Evolutionary conservation across 495 filamentous ascomycete genomes (phyloP), one percentile per base, ranked within the genome.

Genomic region (Lasiosphaeria miniovina): DNA sequence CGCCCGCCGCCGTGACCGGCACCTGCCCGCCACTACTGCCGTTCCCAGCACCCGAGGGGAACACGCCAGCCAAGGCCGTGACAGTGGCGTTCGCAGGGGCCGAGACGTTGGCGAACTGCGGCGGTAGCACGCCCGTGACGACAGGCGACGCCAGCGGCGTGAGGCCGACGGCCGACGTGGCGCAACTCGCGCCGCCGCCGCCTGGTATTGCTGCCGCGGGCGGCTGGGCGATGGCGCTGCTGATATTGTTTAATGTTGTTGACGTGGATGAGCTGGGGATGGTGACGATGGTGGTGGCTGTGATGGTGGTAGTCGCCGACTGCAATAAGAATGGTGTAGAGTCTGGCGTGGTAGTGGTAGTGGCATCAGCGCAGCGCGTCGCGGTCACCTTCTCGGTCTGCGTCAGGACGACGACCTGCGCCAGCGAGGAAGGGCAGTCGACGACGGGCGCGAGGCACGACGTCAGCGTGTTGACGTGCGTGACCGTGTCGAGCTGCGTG

Each of bases 341-440:
- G 1, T 8, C 38, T 41, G 38, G 7, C 8, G 38, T 41, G 8
- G 24, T 4, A 7, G 2, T n/a, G 8, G 9, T 49, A n/a, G 46
- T 12, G 46, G 15, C 46, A 32, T 14, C 54, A 8, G 68, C 58
- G 45, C 68, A 70, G 10, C 36, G n/a, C 1, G 60, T 50, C 0
- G 59, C 54, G 15, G 65, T 66, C 5, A 50, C 11, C 33, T 55
- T 48, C 12, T 54, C 52, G 12, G 59, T 31, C 35, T 63, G 40
- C 11, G 61, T 50, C 9, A 64, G 56, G 33, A 68, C 61, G 49
- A 70, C 59, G 4, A 68, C 51, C 38, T 68, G 65, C 32, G 65
- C 51, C 9, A 70, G 59, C 46, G 62, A 68, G 3, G 57, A 46
- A 4, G 68, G 68, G 52, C 68, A 70, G 61, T 70, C 66, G 34